Evolutionary conservation across 192 early-diverging fungal genomes (phyloP).

Genomic region (Pilaira anomala): DNA sequence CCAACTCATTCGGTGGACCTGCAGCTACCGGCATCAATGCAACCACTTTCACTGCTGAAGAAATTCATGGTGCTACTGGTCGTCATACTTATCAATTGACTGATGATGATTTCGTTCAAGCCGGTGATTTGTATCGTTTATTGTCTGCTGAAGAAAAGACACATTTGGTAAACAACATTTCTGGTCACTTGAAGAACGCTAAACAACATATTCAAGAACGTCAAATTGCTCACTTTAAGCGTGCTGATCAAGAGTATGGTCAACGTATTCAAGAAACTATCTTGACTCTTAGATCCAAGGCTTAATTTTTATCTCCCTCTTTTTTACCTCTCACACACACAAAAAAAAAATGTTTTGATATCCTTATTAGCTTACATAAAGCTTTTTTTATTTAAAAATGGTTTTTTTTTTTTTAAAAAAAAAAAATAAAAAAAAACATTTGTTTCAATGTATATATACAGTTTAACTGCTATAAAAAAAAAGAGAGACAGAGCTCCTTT

Average conservation of each 20-base stretch:
- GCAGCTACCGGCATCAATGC: constrained; percentile 55
- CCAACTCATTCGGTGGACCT: constrained; percentile 59
- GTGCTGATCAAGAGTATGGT: constrained; percentile 72
- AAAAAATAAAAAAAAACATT: too few relatives aligned
- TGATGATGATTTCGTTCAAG: constrained; percentile 68
- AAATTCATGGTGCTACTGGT: constrained; percentile 50
- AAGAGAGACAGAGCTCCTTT: too few relatives aligned
- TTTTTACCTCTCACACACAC: neutral
- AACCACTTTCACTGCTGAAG: constrained; percentile 47
- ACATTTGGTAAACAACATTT: constrained; percentile 61
- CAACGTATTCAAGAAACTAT: constrained; percentile 60
- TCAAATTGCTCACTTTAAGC: constrained; percentile 69
- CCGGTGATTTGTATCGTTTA: constrained; percentile 62
- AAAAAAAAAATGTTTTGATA: too few relatives aligned
- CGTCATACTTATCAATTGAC: constrained; percentile 55
- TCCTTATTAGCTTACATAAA: too few relatives aligned
- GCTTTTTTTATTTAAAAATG: too few relatives aligned
- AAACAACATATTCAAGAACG: constrained; percentile 66
- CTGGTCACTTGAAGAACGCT: constrained; percentile 56
- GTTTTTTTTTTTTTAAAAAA: too few relatives aligned
- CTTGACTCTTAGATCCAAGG: constrained; percentile 18
- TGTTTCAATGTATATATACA: too few relatives aligned
- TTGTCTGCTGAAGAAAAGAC: constrained; percentile 60
- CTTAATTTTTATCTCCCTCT: constrained; percentile 28
- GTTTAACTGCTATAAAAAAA: too few relatives aligned